Percentiles rank a stretch among this genome's conserved stretches.
Evolutionary conservation across 139 green algal species (phyloP).

Genomic region (Trebouxia sp.): DNA sequence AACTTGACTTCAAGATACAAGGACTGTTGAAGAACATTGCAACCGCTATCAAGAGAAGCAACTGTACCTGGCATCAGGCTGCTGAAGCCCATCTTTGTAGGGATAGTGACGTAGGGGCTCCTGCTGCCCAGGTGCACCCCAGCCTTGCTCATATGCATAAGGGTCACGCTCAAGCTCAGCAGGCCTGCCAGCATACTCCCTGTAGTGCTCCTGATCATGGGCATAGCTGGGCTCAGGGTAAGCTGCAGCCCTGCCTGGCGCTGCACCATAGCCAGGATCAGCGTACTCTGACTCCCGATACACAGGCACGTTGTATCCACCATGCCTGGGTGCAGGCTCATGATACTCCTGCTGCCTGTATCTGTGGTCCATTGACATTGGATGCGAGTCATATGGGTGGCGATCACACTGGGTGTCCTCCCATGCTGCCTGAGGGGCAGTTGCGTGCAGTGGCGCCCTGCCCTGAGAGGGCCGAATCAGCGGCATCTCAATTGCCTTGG

Average conservation of each 20-base stretch:
- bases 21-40: too few relatives aligned
- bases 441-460: background rate
- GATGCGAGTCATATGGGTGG: background rate
- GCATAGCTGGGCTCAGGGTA: background rate
- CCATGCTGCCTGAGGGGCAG: background rate
- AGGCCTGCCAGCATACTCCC: background rate
- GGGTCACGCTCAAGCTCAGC: background rate
- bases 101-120: background rate
- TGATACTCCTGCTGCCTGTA: background rate
- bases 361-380: background rate
- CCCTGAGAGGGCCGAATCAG: background rate
- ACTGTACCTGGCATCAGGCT: background rate
- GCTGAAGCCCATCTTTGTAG: background rate
- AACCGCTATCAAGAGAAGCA: too few relatives aligned
- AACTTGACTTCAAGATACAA: background rate
- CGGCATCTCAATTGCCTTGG: background rate
- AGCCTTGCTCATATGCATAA: background rate
- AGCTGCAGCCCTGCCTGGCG: background rate
- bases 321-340: background rate
- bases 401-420: background rate
- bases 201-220: background rate
- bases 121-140: background rate
- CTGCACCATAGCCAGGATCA: constrained; percentile 1
- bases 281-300: background rate
- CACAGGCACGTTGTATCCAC: background rate